These are phyloP conservation scores for Phlyctochytrium bullatum DNA, from an alignment of 192 early-diverging fungal species.

Conservation along the genomic window DNA sequence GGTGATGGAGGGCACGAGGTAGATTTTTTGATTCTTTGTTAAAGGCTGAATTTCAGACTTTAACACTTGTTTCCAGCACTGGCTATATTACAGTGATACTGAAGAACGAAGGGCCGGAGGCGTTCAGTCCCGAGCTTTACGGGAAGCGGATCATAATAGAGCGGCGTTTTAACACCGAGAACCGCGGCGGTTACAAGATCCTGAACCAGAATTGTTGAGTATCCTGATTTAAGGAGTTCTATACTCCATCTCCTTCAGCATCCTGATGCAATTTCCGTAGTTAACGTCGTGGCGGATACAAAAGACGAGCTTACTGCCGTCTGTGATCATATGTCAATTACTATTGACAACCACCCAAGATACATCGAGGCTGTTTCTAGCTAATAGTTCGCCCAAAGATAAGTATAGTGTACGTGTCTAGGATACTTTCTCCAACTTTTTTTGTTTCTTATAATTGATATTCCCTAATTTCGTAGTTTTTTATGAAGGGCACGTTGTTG, in stretches of 20 bases:
- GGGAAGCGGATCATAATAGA: constrained; percentile 82
- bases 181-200: constrained; percentile 74
- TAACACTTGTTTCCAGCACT: constrained; percentile 38
- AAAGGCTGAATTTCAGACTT: no score
- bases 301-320: constrained; percentile 82
- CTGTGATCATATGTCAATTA: constrained; percentile 84
- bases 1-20: constrained; percentile 77
- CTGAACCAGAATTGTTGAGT: constrained; percentile 57
- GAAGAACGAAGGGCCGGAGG: constrained; percentile 81
- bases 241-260: not conserved
- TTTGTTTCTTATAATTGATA: no score
- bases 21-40: constrained; percentile 25
- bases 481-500: constrained; percentile 83
- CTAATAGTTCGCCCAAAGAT: constrained; percentile 73
- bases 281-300: constrained; percentile 68
- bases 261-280: constrained; percentile 8
- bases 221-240: no score
- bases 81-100: constrained; percentile 69
- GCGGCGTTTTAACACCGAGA: constrained; percentile 66
- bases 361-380: constrained; percentile 84
- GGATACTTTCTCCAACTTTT: no score
- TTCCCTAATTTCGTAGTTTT: no score
- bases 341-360: constrained; percentile 93
- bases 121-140: constrained; percentile 74
- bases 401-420: no score